Percentiles rank a stretch among this genome's conserved stretches.
Conservation (phyloP, 192 early-diverging fungal species). For the Entomortierella chlamydospora region DNA sequence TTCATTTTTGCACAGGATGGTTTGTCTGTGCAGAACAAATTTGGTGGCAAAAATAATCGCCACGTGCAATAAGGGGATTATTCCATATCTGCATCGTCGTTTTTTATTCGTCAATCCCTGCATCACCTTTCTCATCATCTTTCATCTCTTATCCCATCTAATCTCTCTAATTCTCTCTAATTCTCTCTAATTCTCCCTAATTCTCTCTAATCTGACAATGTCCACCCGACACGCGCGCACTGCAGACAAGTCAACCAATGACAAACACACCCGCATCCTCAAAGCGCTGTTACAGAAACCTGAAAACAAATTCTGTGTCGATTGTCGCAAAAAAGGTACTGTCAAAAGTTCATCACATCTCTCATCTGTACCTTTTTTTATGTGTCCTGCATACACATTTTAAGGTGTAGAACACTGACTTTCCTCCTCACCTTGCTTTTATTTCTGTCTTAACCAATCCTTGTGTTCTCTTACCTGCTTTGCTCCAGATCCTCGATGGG, state of each 20-base stretch:
- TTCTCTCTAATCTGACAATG: constrained; percentile 49
- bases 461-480: not conserved
- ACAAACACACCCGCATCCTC: constrained; percentile 76
- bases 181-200: not conserved
- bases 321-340: constrained; percentile 83
- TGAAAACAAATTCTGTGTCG: constrained; percentile 82
- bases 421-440: not conserved
- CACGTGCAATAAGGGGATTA: not conserved
- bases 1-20: not conserved
- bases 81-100: not conserved
- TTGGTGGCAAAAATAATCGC: not conserved
- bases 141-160: not conserved
- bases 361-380: not conserved
- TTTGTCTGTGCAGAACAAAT: not conserved
- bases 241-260: constrained; percentile 75
- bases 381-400: no score
- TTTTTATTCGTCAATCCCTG: not conserved
- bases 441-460: not conserved
- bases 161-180: not conserved
- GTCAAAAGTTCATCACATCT: not conserved
- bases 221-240: constrained; percentile 74
- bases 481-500: constrained; percentile 49
- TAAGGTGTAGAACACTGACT: not conserved
- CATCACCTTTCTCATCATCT: not conserved
- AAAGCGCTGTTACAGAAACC: constrained; percentile 75